A percentile compares a stretch with the other conserved stretches of the same genome.
Evolutionary conservation across 805 yeast species (phyloP).

Genomic region (Pichia ethanolica): DNA sequence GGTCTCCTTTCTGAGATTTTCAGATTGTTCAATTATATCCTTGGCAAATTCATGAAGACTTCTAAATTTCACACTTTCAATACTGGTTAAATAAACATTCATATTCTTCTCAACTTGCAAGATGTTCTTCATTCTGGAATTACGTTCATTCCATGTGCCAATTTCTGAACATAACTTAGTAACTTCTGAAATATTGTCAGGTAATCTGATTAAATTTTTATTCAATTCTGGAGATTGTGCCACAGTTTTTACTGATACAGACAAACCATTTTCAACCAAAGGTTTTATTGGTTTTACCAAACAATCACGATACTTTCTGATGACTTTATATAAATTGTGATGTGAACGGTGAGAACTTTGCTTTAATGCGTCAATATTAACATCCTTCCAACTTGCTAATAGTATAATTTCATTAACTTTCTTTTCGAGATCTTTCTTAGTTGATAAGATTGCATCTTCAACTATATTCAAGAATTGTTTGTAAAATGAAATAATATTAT

Average conservation of each 20-base stretch:
- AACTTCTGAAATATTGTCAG: slow-evolving; percentile 4
- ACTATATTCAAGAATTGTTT: slow-evolving; percentile 53
- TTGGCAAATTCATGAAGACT: slow-evolving; percentile 47
- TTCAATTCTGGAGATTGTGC: background rate
- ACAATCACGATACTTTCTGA: slow-evolving; percentile 69
- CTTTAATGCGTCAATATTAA: slow-evolving; percentile 84
- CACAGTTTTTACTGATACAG: slow-evolving; percentile 8
- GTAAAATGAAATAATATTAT: slow-evolving; percentile 57
- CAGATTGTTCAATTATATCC: slow-evolving; percentile 49
- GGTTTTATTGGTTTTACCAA: slow-evolving; percentile 44
- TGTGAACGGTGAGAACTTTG: slow-evolving; percentile 93
- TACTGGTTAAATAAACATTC: slow-evolving; percentile 35
- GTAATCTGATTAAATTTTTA: background rate
- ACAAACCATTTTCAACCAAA: slow-evolving; percentile 54
- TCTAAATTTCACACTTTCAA: slow-evolving; percentile 35
- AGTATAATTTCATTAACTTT: slow-evolving; percentile 78
- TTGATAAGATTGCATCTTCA: slow-evolving; percentile 34
- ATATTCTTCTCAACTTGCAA: slow-evolving; percentile 47
- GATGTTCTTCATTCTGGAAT: slow-evolving; percentile 47
- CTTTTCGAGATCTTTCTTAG: slow-evolving; percentile 57
- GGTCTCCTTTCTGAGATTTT: slow-evolving; percentile 63
- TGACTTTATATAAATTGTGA: slow-evolving; percentile 69
- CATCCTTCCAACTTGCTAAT: slow-evolving; percentile 96
- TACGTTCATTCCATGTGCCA: slow-evolving; percentile 48
- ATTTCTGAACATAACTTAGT: slow-evolving; percentile 27